Conservation (phyloP, 352 stramenopile genomes). For the Globisporangium barbulae region DNA sequence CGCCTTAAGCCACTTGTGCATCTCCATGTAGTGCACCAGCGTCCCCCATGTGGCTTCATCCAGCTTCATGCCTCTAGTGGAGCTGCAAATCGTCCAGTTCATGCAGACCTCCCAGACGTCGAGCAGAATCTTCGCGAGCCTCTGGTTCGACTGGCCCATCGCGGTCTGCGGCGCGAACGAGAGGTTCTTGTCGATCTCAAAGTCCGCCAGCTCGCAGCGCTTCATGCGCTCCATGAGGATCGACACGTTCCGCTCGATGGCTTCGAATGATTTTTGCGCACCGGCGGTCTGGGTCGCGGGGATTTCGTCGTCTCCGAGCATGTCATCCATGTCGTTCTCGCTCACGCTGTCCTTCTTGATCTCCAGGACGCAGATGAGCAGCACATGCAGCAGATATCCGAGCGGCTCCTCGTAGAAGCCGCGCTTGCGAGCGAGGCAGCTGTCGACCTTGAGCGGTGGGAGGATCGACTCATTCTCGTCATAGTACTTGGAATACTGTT, state of each 20-base stretch:
- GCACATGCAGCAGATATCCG: slow-evolving; percentile 33
- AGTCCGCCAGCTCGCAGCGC: slow-evolving; percentile 39
- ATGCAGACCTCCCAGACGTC: slow-evolving; percentile 38
- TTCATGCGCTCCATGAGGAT: slow-evolving; percentile 47
- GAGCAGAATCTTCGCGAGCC: slow-evolving; percentile 25
- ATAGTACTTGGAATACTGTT: slow-evolving; percentile 43
- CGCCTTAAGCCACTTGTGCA: slow-evolving; percentile 30
- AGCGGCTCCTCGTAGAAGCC: slow-evolving; percentile 44
- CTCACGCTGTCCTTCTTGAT: slow-evolving; percentile 15
- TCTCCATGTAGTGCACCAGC: slow-evolving; percentile 28
- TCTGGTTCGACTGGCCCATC: slow-evolving; percentile 31
- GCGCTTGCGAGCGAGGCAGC: slow-evolving; percentile 24
- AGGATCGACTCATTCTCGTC: slow-evolving; percentile 42
- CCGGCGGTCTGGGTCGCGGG: slow-evolving; percentile 32
- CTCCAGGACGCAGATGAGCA: slow-evolving; percentile 30
- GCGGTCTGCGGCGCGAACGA: slow-evolving; percentile 27
- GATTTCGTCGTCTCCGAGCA: slow-evolving; percentile 32
- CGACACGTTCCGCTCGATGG: slow-evolving; percentile 24
- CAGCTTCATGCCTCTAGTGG: background rate
- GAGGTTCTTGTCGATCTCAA: slow-evolving; percentile 47
- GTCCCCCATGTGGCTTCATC: slow-evolving; percentile 23
- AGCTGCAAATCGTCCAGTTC: slow-evolving; percentile 28
- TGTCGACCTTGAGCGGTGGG: slow-evolving; percentile 48
- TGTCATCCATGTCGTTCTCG: slow-evolving; percentile 25
- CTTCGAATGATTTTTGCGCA: slow-evolving; percentile 20